Evolutionary conservation across 805 yeast genomes (phyloP).

Genomic region (Schwanniomyces polymorphus): DNA sequence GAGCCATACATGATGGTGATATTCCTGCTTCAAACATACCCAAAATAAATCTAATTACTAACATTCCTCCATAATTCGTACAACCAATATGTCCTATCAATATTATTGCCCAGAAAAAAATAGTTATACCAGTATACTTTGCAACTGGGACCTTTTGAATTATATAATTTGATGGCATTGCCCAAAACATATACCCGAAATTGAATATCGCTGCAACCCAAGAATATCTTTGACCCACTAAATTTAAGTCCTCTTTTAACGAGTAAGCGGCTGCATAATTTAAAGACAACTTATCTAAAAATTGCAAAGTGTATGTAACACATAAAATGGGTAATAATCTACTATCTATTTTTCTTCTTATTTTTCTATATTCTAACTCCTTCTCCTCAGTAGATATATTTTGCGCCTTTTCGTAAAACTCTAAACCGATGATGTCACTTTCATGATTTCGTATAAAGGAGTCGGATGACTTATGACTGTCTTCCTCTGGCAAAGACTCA

Average conservation of each 20-base stretch:
- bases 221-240: slow-evolving; percentile 13
- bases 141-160: slow-evolving; percentile 23
- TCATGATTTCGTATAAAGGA: neutral
- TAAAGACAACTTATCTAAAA: slow-evolving; percentile 22
- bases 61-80: slow-evolving; percentile 11
- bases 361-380: slow-evolving; percentile 13
- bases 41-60: slow-evolving; percentile 16
- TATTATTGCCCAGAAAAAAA: slow-evolving; percentile 13
- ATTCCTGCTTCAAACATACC: slow-evolving; percentile 29
- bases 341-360: slow-evolving; percentile 12
- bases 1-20: slow-evolving; percentile 17
- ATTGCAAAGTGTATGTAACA: slow-evolving; percentile 24
- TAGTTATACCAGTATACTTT: slow-evolving; percentile 19
- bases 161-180: slow-evolving; percentile 15
- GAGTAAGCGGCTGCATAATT: slow-evolving; percentile 21
- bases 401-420: slow-evolving; percentile 24
- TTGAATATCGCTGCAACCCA: slow-evolving; percentile 17
- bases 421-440: slow-evolving; percentile 21
- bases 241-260: slow-evolving; percentile 9
- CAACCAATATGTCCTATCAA: slow-evolving; percentile 13
- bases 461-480: neutral
- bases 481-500: neutral
- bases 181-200: slow-evolving; percentile 17
- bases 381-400: slow-evolving; percentile 29
- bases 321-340: slow-evolving; percentile 15